A percentile compares a stretch with the other conserved stretches of the same genome.
Conservation (phyloP, 495 filamentous ascomycete genomes). For the Letharia columbiana region DNA sequence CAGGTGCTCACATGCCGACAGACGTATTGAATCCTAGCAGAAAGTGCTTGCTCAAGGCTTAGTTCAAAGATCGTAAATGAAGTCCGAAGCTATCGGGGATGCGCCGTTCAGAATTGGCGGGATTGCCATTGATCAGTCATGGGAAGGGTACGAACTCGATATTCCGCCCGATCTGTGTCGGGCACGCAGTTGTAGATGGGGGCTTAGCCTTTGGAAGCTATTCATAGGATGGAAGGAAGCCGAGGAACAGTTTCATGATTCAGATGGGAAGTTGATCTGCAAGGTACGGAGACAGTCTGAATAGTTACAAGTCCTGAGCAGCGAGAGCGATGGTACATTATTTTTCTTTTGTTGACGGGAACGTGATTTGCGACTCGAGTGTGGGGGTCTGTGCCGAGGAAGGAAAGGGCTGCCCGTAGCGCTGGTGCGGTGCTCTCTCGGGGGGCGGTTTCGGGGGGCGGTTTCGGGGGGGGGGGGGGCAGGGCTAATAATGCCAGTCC, state of each 20-base stretch:
- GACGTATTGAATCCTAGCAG: not conserved
- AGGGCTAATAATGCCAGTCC: not conserved
- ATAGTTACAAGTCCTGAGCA: not conserved
- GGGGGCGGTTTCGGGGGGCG: not conserved
- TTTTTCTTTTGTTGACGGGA: no score
- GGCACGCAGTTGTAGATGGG: not conserved
- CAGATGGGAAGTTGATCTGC: slow-evolving; percentile 4
- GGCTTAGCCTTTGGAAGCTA: not conserved
- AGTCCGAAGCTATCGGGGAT: not conserved
- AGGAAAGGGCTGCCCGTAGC: slow-evolving; percentile 1
- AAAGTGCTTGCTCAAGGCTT: not conserved
- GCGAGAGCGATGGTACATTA: not conserved
- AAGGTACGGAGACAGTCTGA: slow-evolving; percentile 14
- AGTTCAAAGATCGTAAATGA: not conserved
- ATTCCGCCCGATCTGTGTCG: not conserved
- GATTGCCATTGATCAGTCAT: not conserved
- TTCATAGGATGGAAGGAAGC: slow-evolving; percentile 8
- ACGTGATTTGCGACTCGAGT: not conserved
- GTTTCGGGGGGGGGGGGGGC: not conserved
- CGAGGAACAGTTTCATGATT: slow-evolving; percentile 6
- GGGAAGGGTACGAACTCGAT: not conserved
- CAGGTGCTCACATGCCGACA: not conserved
- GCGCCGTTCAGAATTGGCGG: not conserved
- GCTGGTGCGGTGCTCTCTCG: not conserved
- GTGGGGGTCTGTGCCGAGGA: slow-evolving; percentile 13